Evolutionary conservation across 1,139 yeast genomes (phyloP), one percentile per base, ranked within the genome.

Genomic region (Meyerozyma athensensis): DNA sequence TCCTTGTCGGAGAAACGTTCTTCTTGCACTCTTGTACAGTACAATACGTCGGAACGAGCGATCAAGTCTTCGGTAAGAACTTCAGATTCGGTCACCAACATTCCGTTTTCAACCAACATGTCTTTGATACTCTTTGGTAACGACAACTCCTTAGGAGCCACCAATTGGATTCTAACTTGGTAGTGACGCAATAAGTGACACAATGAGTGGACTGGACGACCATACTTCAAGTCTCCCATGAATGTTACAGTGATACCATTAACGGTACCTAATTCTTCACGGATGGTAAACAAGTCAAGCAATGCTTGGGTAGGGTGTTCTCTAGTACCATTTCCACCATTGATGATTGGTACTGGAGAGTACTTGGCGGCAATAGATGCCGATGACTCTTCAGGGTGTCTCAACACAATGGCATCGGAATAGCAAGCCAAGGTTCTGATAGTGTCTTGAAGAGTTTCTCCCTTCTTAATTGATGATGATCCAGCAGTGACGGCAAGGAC

Each of bases 241-340:
- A 94, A 94, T 7, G 99, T 94, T 48, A 94, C 94, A 34, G 96
- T 89, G 57, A 94, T 84, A 59, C 97, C 97, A 60, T 94, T 94
- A 37, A 94, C 97, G 42, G 97, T 87, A 61, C 99, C 99, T 50
- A 94, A 75, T 68, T 94, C 99, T 68, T 94, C 99, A 69, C 99
- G 86, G 53, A 94, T 94, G 40, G 99, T 94, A 76, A 92, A 94
- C 65, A 94, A 72, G 59, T 94, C 99, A 54, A 94, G 74, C 71
- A 94, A 84, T 2, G 98, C 98, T 68, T 94, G 99, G 19, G 98
- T 86, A 54, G 99, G 99, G 65, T 92, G 99, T 70, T 92, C 98
- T 65, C 86, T 83, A 37, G 96, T 72, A 33, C 98, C 98, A 59
- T 92, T 92, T 59, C 99, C 99, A 58, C 96, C 98, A 59, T 94